These are phyloP conservation scores for Pleurotus tuber-regium DNA, from an alignment of 768 basidiomycete genomes.

Conservation along the genomic window DNA sequence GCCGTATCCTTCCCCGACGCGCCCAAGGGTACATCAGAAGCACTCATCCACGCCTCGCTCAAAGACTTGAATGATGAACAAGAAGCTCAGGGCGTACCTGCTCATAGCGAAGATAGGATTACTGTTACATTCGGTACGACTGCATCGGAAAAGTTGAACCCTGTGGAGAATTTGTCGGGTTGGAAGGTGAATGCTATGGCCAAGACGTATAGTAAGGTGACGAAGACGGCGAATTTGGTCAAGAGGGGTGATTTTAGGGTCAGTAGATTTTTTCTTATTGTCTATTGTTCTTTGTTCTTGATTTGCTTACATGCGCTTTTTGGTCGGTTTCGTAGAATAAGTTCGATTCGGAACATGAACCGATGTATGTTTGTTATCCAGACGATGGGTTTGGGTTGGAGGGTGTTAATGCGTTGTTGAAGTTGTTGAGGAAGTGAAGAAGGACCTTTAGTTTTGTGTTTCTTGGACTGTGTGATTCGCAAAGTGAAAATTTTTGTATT, in stretches of 20 bases:
- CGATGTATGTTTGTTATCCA: conserved; percentile 53
- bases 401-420: conserved; percentile 41
- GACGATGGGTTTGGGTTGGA: conserved; percentile 46
- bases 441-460: too few species aligned
- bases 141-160: conserved; percentile 37
- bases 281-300: too few species aligned
- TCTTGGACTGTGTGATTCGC: too few species aligned
- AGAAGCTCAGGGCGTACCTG: conserved; percentile 2
- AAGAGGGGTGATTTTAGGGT: conserved; percentile 45
- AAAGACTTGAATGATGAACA: conserved; percentile 36
- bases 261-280: conserved; percentile 13
- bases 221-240: conserved; percentile 35
- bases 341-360: conserved; percentile 39
- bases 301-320: not conserved
- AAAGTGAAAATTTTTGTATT: too few species aligned
- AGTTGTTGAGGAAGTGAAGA: conserved; percentile 32
- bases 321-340: conserved; percentile 30
- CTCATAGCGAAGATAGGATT: conserved; percentile 20
- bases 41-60: conserved; percentile 46
- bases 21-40: conserved; percentile 53
- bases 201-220: conserved; percentile 40
- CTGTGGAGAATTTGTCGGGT: conserved; percentile 42
- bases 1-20: conserved; percentile 51
- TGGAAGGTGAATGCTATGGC: conserved; percentile 44
- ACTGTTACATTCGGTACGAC: conserved; percentile 48